phyloP scores from a whole-genome alignment of 257 asterid genomes.

The Scutellaria baicalensis region DNA sequence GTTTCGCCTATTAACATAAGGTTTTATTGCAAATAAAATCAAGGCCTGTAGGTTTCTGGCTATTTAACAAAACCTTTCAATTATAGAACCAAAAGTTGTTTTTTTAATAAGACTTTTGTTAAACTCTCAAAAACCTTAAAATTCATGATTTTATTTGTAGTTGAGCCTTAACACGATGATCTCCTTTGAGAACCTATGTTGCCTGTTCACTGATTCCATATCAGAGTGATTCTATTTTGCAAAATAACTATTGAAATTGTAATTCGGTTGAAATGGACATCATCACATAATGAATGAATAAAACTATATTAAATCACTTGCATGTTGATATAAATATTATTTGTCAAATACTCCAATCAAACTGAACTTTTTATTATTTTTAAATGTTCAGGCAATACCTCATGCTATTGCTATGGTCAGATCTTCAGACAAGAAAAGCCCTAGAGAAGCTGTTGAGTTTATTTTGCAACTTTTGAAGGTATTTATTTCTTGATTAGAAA shows the following conservation, averaged over 20 bases:
- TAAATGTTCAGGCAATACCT: constrained; percentile 76
- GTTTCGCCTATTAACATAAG: background rate
- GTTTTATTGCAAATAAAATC: no score
- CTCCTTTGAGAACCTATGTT: background rate
- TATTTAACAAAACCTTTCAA: no score
- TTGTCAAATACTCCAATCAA: background rate
- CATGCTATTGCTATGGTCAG: constrained; percentile 90
- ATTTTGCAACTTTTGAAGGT: constrained; percentile 96
- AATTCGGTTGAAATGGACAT: background rate
- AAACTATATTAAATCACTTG: background rate
- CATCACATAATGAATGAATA: background rate
- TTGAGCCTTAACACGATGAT: background rate
- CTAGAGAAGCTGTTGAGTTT: constrained; percentile 98
- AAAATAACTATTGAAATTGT: background rate
- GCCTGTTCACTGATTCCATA: background rate
- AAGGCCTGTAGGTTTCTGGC: no score
- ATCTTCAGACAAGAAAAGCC: constrained; percentile 83
- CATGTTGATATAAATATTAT: background rate
- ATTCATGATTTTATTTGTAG: no score
- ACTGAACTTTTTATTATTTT: constrained; percentile 5
- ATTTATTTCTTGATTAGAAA: constrained; percentile 12
- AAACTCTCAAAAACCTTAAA: no score
- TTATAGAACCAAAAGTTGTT: no score
- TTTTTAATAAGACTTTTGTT: no score
- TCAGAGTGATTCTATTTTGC: constrained; percentile 3